Conservation (phyloP, 2,329 filamentous ascomycete species). For the Didymella keratinophila region DNA sequence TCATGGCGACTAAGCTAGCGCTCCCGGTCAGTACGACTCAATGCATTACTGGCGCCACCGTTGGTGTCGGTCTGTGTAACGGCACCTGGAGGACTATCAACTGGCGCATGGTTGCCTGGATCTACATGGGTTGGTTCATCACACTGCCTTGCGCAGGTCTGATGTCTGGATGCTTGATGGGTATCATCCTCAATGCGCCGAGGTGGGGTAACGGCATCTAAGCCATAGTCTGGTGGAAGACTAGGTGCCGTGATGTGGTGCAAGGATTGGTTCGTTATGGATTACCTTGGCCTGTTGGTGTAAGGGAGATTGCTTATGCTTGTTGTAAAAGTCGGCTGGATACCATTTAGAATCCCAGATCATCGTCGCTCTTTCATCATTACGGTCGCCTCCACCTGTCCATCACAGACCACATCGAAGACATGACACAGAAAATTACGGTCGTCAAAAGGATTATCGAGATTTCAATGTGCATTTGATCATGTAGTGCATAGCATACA, state of each 20-base stretch:
- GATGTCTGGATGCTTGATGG: conserved; percentile 50
- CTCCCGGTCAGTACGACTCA: conserved; percentile 1
- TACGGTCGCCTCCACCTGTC: too few species aligned
- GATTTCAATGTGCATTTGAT: too few species aligned
- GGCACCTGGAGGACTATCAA: conserved; percentile 51
- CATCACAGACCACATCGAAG: too few species aligned
- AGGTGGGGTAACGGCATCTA: background rate
- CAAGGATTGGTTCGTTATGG: too few species aligned
- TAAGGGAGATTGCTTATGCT: too few species aligned
- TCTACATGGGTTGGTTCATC: conserved; percentile 56
- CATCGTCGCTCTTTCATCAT: too few species aligned
- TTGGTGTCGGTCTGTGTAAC: background rate
- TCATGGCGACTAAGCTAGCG: conserved; percentile 67
- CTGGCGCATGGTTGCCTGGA: conserved; percentile 53
- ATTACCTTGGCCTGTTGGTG: background rate
- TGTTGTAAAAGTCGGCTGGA: too few species aligned
- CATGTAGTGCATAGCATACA: too few species aligned
- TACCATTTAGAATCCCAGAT: too few species aligned
- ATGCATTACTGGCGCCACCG: background rate
- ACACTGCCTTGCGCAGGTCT: conserved; percentile 55
- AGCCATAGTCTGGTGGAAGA: background rate
- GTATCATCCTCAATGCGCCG: background rate
- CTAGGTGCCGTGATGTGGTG: too few species aligned
- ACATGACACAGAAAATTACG: too few species aligned
- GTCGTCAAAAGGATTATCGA: too few species aligned